Evolutionary conservation across 495 filamentous ascomycete genomes (phyloP), one percentile per base, ranked within the genome.

Genomic region (Bathelium albidoporum): DNA sequence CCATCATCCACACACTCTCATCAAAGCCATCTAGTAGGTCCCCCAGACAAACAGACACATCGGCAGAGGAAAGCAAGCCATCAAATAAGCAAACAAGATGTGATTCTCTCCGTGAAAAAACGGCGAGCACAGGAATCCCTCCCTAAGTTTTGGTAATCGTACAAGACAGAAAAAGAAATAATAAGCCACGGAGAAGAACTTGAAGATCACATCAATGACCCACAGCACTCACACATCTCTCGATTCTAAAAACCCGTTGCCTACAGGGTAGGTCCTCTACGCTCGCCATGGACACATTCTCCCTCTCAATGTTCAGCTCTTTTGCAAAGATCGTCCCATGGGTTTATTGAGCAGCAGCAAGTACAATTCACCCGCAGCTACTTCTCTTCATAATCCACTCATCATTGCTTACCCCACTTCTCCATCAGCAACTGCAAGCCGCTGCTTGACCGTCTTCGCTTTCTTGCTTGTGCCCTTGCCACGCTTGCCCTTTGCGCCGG

Each of bases 381-480:
- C 34, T 14, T 39, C 34, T 14, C 34, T 14, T 5, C 5, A 39
- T 39, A 39, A 5, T 5, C 34, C 34, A 39, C 34, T 5, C 5
- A 39, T 14, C 5, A 39, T 14, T 39, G 5, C 24, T 78, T 49
- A 62, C 14, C 60, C 34, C 14, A 49, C 70, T 62, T 88, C 82
- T 26, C 89, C 91, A 72, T 96, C 91, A 20, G 91, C 90, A 68
- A 96, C 87, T 32, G 89, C 88, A 58, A 96, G 82, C 66, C 90
- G 81, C 76, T 96, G 89, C 74, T 95, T 93, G 2, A 87, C 85
- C 43, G 90, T 95, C 78, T 95, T 96, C 12, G 91, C 91, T 72
- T 93, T 90, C 80, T 97, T 77, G 45, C 64, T 93, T 14, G 77
- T 74, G 43, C 81, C 82, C 66, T 82, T 83, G 43, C 76, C 74